These are phyloP conservation scores for Haplographium delicatum DNA, from an alignment of 495 filamentous ascomycete species.

Conservation along the genomic window DNA sequence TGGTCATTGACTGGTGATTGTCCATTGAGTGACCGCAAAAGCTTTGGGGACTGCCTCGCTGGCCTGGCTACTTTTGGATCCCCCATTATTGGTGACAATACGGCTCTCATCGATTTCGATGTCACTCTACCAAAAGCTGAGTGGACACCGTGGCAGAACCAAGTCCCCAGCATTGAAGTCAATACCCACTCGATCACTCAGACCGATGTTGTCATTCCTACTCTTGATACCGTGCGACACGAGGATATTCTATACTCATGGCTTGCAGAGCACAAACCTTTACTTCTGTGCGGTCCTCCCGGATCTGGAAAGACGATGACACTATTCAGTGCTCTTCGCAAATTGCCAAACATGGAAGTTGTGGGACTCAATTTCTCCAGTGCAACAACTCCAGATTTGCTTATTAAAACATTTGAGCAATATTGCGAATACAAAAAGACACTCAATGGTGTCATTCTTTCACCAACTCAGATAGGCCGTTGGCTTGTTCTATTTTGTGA, in stretches of 20 bases:
- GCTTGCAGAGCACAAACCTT: constrained; percentile 96
- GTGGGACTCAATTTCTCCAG: constrained; percentile 99
- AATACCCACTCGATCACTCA: constrained; percentile 97
- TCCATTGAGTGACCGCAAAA: constrained; percentile 78
- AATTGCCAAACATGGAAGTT: constrained; percentile 96
- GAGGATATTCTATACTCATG: constrained; percentile 98
- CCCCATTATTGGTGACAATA: constrained; percentile 65
- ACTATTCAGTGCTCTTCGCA: constrained; percentile 90
- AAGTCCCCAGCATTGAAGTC: constrained; percentile 90
- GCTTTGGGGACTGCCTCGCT: constrained; percentile 77
- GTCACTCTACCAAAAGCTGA: constrained; percentile 78
- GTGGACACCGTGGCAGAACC: constrained; percentile 89
- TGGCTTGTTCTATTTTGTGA: constrained; percentile 99
- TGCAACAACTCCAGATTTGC: constrained; percentile 91
- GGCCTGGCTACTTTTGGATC: constrained; percentile 78
- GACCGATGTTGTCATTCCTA: constrained; percentile 96
- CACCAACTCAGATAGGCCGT: constrained; percentile 90
- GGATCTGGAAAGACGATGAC: constrained; percentile 99
- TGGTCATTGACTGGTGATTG: constrained; percentile 97
- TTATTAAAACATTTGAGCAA: constrained; percentile 98
- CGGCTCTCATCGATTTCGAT: constrained; percentile 92
- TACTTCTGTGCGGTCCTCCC: constrained; percentile 93
- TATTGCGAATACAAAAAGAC: constrained; percentile 99
- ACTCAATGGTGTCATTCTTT: constrained; percentile 90
- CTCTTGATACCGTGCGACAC: constrained; percentile 91